A percentile compares a stretch with the other conserved stretches of the same genome.
phyloP scores from a whole-genome alignment of 2,329 filamentous ascomycete genomes.

The Dactylonectria estremocensis region DNA sequence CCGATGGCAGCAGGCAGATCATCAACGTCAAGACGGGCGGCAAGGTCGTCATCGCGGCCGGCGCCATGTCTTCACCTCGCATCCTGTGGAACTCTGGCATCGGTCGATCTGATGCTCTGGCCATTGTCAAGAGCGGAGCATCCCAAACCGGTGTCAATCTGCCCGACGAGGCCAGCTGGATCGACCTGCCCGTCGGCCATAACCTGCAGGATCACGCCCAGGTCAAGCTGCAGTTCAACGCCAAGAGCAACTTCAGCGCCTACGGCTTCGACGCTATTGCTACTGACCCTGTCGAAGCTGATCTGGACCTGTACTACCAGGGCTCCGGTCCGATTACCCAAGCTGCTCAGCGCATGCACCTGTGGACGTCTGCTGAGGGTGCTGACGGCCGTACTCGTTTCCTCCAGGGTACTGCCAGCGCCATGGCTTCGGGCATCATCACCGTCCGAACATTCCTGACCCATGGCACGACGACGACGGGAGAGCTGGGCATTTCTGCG shows the following conservation, averaged over 20 bases:
- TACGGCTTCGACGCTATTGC: conserved; percentile 47
- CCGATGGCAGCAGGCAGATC: conserved; percentile 60
- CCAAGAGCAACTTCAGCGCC: conserved; percentile 42
- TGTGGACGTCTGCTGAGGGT: conserved; percentile 46
- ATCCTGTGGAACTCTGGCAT: conserved; percentile 64
- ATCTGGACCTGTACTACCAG: conserved; percentile 45
- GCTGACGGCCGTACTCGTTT: conserved; percentile 44
- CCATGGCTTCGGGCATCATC: conserved; percentile 43
- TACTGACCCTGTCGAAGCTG: conserved; percentile 28
- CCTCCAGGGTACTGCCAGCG: conserved; percentile 45
- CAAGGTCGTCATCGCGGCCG: conserved; percentile 75
- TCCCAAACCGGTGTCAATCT: conserved; percentile 66
- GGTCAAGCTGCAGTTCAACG: conserved; percentile 50
- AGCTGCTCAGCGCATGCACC: conserved; percentile 48
- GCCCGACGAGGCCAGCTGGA: conserved; percentile 65
- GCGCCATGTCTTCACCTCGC: conserved; percentile 59
- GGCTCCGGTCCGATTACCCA: conserved; percentile 48
- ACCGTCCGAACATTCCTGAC: conserved; percentile 45
- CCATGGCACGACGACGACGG: conserved; percentile 43
- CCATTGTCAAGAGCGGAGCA: conserved; percentile 60
- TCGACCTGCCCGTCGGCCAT: conserved; percentile 70
- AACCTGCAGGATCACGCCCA: conserved; percentile 71
- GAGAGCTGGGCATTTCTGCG: conserved; percentile 44
- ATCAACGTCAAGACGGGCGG: conserved; percentile 47
- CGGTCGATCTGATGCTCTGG: conserved; percentile 72